Evolutionary conservation across 192 early-diverging fungal species (phyloP).

Genomic region (Thamnidium elegans): DNA sequence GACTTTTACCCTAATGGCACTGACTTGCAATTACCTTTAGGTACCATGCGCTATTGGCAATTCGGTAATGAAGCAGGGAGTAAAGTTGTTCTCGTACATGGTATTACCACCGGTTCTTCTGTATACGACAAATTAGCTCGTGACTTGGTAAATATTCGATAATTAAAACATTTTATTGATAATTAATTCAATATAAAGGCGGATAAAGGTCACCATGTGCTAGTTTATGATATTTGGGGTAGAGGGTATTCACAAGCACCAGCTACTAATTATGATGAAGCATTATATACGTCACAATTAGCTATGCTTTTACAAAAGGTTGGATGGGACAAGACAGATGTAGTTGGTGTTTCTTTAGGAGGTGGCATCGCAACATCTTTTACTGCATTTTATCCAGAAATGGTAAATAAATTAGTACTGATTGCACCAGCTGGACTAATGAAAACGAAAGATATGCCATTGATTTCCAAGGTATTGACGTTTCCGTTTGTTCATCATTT

Average conservation of each 20-base stretch:
- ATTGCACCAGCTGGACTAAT: conserved; percentile 50
- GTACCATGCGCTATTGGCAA: conserved; percentile 43
- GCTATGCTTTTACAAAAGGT: conserved; percentile 42
- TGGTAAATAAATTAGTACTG: conserved; percentile 41
- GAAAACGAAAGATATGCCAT: conserved; percentile 20
- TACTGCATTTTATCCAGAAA: conserved; percentile 37
- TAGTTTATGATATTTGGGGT: conserved; percentile 50
- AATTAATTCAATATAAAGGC: conserved; percentile 25
- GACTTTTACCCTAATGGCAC: conserved; percentile 32
- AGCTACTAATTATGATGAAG: conserved; percentile 33
- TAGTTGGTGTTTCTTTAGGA: conserved; percentile 46
- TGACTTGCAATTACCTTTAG: conserved; percentile 33
- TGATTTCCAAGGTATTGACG: conserved; percentile 8
- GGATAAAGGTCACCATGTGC: conserved; percentile 37
- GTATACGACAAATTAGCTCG: conserved; percentile 9
- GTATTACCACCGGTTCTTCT: conserved; percentile 25
- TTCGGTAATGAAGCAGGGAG: conserved; percentile 40
- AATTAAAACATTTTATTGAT: conserved; percentile 9
- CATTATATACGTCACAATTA: conserved; percentile 41
- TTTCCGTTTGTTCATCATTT: conserved; percentile 14
- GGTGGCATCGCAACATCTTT: conserved; percentile 48
- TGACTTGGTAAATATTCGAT: conserved; percentile 13
- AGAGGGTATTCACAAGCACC: conserved; percentile 47
- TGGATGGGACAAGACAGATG: conserved; percentile 37
- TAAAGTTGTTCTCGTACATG: conserved; percentile 46